These are phyloP conservation scores for Anisogramma anomala DNA, from an alignment of 2,329 filamentous ascomycete species.

Conservation along the genomic window DNA sequence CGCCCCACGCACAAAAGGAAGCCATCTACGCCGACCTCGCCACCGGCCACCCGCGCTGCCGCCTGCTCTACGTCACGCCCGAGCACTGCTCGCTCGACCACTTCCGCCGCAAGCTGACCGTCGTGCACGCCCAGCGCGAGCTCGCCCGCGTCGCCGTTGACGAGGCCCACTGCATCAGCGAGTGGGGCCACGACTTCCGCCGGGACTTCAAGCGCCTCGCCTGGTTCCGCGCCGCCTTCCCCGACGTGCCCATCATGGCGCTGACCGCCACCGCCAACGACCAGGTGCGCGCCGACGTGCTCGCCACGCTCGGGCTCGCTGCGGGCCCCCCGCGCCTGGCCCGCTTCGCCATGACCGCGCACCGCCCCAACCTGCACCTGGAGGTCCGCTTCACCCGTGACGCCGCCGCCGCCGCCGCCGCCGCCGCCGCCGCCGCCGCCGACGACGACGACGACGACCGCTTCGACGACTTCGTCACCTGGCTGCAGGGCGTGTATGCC, in stretches of 20 bases:
- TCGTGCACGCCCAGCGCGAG: conserved; percentile 69
- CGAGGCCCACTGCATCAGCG: conserved; percentile 92
- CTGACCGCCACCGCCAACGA: conserved; percentile 83
- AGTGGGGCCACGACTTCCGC: conserved; percentile 98
- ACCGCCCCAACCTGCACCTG: conserved; percentile 77
- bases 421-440: conserved; percentile 60
- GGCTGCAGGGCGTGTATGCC: conserved; percentile 62
- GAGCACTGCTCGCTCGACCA: conserved; percentile 69
- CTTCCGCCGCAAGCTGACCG: conserved; percentile 63
- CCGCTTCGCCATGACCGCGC: conserved; percentile 72
- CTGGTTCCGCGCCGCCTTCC: conserved; percentile 75
- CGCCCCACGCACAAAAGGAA: conserved; percentile 50
- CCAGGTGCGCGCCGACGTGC: conserved; percentile 71
- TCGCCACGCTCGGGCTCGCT: conserved; percentile 60
- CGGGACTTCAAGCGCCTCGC: conserved; percentile 76
- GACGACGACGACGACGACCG: conserved; percentile 62
- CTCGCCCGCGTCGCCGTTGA: conserved; percentile 83
- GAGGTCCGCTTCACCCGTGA: conserved; percentile 77
- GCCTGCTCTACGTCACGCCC: conserved; percentile 86
- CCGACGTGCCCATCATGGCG: conserved; percentile 81
- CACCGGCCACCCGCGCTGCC: conserved; percentile 72
- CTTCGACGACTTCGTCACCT: conserved; percentile 61
- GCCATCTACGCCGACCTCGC: conserved; percentile 70
- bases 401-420: conserved; percentile 58
- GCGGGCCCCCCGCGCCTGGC: conserved; percentile 46